Evolutionary conservation across 164 flowering plant genomes (phyloP).

Genomic region (Cinnamomum micranthum): DNA sequence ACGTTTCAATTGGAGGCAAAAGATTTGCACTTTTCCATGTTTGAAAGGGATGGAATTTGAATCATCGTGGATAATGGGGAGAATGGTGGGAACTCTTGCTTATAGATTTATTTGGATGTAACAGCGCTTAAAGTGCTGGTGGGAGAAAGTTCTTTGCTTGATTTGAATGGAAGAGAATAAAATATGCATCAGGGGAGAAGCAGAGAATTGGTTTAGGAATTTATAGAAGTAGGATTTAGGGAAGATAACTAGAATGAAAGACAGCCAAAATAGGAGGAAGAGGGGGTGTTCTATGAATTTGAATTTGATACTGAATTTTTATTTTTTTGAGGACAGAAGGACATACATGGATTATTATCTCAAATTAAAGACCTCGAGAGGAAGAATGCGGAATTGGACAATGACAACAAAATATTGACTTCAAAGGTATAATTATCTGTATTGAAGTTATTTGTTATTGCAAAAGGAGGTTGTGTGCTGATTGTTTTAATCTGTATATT

Average conservation of each 20-base stretch:
- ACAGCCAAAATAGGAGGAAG: too few relatives aligned
- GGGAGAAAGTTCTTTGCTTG: too few relatives aligned
- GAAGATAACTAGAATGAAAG: neutral
- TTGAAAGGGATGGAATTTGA: too few relatives aligned
- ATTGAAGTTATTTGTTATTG: conserved; percentile 4
- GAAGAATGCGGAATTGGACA: conserved; percentile 61
- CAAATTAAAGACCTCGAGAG: conserved; percentile 59
- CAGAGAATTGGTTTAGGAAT: neutral
- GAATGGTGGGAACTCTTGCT: too few relatives aligned
- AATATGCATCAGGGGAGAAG: too few relatives aligned
- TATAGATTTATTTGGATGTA: too few relatives aligned
- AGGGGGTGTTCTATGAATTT: neutral
- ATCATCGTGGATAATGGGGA: too few relatives aligned
- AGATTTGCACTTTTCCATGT: too few relatives aligned
- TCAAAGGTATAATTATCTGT: conserved; percentile 40
- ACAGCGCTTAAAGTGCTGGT: too few relatives aligned
- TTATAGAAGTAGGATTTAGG: neutral
- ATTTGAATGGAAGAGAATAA: too few relatives aligned
- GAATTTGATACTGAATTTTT: neutral
- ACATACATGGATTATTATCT: conserved; percentile 59
- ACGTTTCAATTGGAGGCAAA: too few relatives aligned
- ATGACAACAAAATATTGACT: conserved; percentile 45
- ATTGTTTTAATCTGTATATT: neutral
- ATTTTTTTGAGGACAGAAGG: conserved; percentile 36
- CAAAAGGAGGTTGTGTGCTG: neutral